Percentiles rank a stretch among this genome's conserved stretches.
Evolutionary conservation across 106 monocot species (phyloP).

Genomic region (Alisma plantagoaquatica): DNA sequence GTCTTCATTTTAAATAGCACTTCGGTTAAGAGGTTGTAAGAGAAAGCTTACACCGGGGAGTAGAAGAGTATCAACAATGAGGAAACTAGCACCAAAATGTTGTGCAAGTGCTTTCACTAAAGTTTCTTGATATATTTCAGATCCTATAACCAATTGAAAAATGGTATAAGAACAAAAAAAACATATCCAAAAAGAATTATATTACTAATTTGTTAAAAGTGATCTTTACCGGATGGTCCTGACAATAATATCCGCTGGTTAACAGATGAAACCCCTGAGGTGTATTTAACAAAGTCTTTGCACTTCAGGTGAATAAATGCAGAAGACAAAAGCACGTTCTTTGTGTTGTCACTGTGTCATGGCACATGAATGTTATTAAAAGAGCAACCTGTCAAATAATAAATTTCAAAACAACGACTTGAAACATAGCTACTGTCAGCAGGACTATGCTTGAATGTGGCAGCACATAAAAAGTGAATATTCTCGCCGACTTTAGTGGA

Average conservation of each 20-base stretch:
- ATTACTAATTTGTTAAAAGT: neutral
- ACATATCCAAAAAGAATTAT: neutral
- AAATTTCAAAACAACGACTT: neutral
- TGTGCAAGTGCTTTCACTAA: slow-evolving; percentile 76
- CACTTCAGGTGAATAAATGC: slow-evolving; percentile 80
- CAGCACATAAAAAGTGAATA: too few species aligned
- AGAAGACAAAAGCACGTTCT: slow-evolving; percentile 61
- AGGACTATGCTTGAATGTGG: too few species aligned
- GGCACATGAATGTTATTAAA: too few species aligned
- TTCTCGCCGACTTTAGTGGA: too few species aligned
- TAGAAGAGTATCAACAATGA: slow-evolving; percentile 60
- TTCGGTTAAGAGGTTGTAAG: neutral
- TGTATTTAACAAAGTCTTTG: slow-evolving; percentile 70
- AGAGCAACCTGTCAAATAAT: slow-evolving; percentile 2
- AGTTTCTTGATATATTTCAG: slow-evolving; percentile 95
- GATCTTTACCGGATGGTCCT: slow-evolving; percentile 63
- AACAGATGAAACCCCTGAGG: slow-evolving; percentile 64
- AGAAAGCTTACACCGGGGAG: slow-evolving; percentile 60
- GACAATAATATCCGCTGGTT: slow-evolving; percentile 68
- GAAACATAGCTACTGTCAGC: too few species aligned
- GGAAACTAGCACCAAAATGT: slow-evolving; percentile 65
- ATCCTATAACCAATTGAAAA: slow-evolving; percentile 39
- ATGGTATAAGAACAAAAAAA: neutral
- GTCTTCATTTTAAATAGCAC: too few species aligned
- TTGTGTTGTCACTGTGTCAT: slow-evolving; percentile 82